Evolutionary conservation across 2,329 filamentous ascomycete genomes (phyloP), one percentile per base, ranked within the genome.

Genomic region (Nemania sp.): DNA sequence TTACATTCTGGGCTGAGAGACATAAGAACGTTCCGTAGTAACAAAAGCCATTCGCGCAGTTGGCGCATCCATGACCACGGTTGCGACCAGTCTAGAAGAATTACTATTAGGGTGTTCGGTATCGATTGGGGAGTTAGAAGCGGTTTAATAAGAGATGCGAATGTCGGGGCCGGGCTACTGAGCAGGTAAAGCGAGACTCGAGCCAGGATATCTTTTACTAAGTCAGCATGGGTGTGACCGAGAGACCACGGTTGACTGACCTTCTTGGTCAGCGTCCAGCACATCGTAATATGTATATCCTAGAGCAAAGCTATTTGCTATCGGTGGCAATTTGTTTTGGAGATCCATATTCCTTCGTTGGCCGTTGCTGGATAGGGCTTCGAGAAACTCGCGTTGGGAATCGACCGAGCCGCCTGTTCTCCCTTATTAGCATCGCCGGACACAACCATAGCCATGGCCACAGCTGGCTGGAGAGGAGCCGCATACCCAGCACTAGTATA

Each of bases 261-360:
- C 93, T 85, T 98, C 95, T 80, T 97, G 94, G 78, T 98, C 94
- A 64, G 93, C 92, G 80, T 98, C 94, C 43, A 97, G 86, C 43
- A 98, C 93, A 81, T 98, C 93, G 79, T 97, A 93, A 81, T 97
- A 98, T 62, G 94, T 97, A 79, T 98, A 98, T 59, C 94, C 94
- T 67, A 98, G 83, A 11, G 94, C 94, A 80, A 97, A 97, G 77
- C 92, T 92, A 78, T 98, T 98, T 63, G 94, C 94, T 76, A 97
- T 88, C 24, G 93, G 93, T 1, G 93, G 91, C 69, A 87, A 87
- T 79, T 88, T 90, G 73, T 77, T 85, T 78, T 85, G 85, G 75
- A 83, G 85, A 80, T 87, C 89, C 73, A 83, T 81, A 71, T 80
- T 84, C 73, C 85, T 83, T 75, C 84, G 83, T 63, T 82, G 80